Conservation (phyloP, 306 rosid genomes). For the Biancaea sappan region DNA sequence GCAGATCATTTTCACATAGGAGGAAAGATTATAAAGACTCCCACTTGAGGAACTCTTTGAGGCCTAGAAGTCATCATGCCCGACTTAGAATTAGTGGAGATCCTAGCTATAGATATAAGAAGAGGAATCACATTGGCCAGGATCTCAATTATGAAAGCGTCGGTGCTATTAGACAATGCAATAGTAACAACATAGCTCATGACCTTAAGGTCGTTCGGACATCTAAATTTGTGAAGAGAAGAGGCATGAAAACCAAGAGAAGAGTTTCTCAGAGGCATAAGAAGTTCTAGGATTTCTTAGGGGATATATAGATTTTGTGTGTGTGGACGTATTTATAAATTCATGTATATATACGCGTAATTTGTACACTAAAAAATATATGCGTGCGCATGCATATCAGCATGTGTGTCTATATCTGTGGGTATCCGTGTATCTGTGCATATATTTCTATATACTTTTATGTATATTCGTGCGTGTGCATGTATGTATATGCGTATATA, state of each 20-base stretch:
- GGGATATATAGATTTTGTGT: neutral
- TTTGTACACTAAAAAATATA: no score
- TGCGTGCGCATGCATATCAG: no score
- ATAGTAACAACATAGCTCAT: constrained; percentile 32
- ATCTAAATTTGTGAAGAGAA: constrained; percentile 52
- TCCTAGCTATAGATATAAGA: constrained; percentile 34
- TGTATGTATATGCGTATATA: no score
- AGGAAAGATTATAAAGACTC: constrained; percentile 48
- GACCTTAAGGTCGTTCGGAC: constrained; percentile 44
- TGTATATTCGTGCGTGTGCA: no score
- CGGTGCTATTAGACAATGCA: constrained; percentile 21
- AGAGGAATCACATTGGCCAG: constrained; percentile 28
- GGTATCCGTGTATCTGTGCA: no score
- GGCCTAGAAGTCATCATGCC: constrained; percentile 50
- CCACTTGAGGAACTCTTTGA: constrained; percentile 49
- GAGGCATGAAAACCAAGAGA: constrained; percentile 39
- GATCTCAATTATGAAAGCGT: neutral
- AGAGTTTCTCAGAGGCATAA: constrained; percentile 28
- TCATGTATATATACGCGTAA: no score
- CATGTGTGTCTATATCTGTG: no score
- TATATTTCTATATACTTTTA: no score
- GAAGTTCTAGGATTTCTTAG: constrained; percentile 5
- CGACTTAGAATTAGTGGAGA: constrained; percentile 47
- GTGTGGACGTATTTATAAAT: no score
- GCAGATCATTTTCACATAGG: constrained; percentile 35